phyloP scores from a whole-genome alignment of 1,284 basidiomycete species.

The Moesziomyces antarcticus region DNA sequence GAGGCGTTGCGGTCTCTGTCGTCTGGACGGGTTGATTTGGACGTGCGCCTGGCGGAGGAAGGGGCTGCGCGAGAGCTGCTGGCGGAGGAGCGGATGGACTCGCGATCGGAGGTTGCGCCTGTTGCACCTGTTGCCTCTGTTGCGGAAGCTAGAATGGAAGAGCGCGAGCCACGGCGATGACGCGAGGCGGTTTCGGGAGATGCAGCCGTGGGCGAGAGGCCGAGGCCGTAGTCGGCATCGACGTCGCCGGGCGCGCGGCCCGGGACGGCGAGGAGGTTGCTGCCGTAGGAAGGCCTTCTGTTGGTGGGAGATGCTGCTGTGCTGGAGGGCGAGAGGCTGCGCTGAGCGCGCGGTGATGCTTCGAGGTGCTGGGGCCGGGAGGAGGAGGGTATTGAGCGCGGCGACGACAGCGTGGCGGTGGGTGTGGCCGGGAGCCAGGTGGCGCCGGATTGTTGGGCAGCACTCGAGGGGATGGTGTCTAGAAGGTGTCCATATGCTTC shows the following conservation, averaged over 20 bases:
- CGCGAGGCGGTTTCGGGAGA: constrained; percentile 13
- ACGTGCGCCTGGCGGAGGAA: constrained; percentile 20
- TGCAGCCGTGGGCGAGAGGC: constrained; percentile 5
- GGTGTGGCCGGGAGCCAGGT: constrained; percentile 8
- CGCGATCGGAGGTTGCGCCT: constrained; percentile 15
- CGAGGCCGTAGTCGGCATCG: constrained; percentile 10
- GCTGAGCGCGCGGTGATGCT: constrained; percentile 24
- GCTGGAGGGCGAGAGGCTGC: constrained; percentile 20
- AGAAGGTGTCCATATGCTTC: neutral
- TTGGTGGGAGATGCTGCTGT: constrained; percentile 12
- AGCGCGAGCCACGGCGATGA: constrained; percentile 39
- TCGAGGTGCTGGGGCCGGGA: constrained; percentile 26
- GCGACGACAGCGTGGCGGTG: constrained; percentile 38
- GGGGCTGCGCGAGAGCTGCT: constrained; percentile 27
- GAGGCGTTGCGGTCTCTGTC: constrained; percentile 22
- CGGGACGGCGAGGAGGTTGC: constrained; percentile 23
- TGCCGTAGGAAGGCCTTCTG: constrained; percentile 19
- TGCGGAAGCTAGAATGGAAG: constrained; percentile 38
- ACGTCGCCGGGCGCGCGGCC: constrained; percentile 17
- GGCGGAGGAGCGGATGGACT: constrained; percentile 29
- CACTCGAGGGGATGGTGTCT: neutral
- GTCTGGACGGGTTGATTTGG: constrained; percentile 13
- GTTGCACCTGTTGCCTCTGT: constrained; percentile 17
- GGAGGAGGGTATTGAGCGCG: constrained; percentile 31
- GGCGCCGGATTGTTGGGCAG: neutral